Percentiles rank a stretch among this genome's conserved stretches.
Conservation (phyloP, 2,329 filamentous ascomycete genomes). For the Phyllachora maydis region DNA sequence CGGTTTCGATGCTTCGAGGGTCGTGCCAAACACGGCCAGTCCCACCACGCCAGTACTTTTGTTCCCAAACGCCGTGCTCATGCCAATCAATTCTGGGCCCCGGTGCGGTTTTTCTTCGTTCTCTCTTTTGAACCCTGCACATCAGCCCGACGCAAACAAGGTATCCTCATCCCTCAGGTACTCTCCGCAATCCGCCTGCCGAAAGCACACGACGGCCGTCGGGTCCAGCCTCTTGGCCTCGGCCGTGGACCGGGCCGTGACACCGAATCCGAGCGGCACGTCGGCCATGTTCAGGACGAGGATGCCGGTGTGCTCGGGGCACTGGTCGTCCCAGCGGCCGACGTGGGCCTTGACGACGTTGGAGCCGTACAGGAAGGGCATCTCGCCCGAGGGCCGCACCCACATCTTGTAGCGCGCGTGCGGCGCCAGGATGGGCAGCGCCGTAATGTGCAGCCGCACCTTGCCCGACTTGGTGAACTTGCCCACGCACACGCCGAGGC, state of each 20-base stretch:
- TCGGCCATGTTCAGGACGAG: conserved; percentile 87
- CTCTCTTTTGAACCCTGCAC: conserved; percentile 3
- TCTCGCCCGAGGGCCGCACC: conserved; percentile 90
- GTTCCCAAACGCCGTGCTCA: conserved; percentile 1
- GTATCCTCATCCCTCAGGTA: conserved; percentile 72
- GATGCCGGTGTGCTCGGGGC: conserved; percentile 79
- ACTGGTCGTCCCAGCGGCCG: conserved; percentile 75
- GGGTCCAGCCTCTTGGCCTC: conserved; percentile 74
- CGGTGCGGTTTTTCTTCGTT: conserved; percentile 1
- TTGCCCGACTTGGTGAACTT: conserved; percentile 96
- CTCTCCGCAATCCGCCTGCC: conserved; percentile 87
- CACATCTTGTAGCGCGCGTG: conserved; percentile 94
- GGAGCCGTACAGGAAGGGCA: conserved; percentile 91
- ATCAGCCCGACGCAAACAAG: conserved; percentile 27
- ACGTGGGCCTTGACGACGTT: conserved; percentile 58
- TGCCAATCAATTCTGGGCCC: too few species aligned
- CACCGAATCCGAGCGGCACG: conserved; percentile 53
- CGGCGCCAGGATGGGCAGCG: conserved; percentile 65
- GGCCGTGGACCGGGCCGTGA: conserved; percentile 70
- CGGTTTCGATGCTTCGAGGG: too few species aligned
- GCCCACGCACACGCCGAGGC: conserved; percentile 70
- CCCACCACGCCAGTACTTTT: conserved; percentile 1
- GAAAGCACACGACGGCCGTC: conserved; percentile 72
- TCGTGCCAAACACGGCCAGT: too few species aligned
- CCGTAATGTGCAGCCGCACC: conserved; percentile 85